Evolutionary conservation across 495 filamentous ascomycete species (phyloP).

Genomic region (Talaromyces thailandensis): DNA sequence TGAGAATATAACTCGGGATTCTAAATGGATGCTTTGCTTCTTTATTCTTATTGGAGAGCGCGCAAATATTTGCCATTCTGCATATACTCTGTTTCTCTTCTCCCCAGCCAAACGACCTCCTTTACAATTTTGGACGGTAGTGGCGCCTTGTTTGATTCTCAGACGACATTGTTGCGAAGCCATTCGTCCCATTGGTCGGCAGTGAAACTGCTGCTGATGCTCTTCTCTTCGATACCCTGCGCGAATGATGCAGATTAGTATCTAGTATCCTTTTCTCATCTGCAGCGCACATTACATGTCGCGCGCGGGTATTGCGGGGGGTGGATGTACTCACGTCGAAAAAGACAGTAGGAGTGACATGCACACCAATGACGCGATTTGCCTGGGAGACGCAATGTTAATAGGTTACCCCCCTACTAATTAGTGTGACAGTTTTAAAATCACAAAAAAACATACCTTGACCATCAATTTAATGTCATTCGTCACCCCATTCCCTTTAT

Average conservation of each 20-base stretch:
- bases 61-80: conserved; percentile 1
- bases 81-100: background rate
- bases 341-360: conserved; percentile 83
- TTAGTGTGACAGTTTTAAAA: conserved; percentile 2
- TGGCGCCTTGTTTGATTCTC: conserved; percentile 11
- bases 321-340: conserved; percentile 51
- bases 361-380: conserved; percentile 66
- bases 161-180: conserved; percentile 68
- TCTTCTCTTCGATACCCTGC: conserved; percentile 65
- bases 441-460: conserved; percentile 42
- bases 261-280: background rate
- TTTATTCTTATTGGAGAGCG: background rate
- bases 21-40: background rate
- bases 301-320: conserved; percentile 3
- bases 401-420: background rate
- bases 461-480: conserved; percentile 78
- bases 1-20: conserved; percentile 1
- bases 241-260: conserved; percentile 15
- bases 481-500: conserved; percentile 68
- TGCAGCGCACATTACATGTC: background rate
- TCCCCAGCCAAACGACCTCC: background rate
- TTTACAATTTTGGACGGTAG: background rate
- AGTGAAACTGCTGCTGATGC: conserved; percentile 70
- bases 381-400: conserved; percentile 24
- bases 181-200: conserved; percentile 77